Conservation (phyloP, 2,329 filamentous ascomycete genomes). For the Trichoderma brevicompactum region DNA sequence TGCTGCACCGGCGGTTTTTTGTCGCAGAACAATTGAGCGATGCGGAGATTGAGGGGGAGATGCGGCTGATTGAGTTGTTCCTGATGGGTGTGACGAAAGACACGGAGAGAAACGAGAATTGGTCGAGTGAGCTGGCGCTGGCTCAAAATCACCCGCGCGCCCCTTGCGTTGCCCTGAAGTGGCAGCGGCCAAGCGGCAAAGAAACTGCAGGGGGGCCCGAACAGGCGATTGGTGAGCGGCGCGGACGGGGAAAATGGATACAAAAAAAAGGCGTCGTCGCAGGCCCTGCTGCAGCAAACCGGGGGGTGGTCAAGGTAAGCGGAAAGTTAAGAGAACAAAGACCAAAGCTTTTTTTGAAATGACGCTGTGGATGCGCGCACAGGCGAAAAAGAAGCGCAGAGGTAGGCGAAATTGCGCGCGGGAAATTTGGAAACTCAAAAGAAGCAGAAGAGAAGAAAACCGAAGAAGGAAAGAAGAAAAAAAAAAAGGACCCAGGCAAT, state of each 20-base stretch:
- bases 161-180: conserved; percentile 23
- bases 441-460: conserved; percentile 18
- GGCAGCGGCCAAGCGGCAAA: conserved; percentile 13
- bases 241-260: conserved; percentile 23
- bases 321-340: not conserved
- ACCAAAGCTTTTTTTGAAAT: conserved; percentile 11
- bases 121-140: conserved; percentile 16
- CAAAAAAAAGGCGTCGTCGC: conserved; percentile 16
- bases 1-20: conserved; percentile 17
- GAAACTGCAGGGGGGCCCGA: conserved; percentile 18
- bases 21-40: not conserved
- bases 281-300: conserved; percentile 26
- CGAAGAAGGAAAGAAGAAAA: not conserved
- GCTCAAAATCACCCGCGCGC: conserved; percentile 3
- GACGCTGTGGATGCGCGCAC: conserved; percentile 23
- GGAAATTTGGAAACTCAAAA: conserved; percentile 4
- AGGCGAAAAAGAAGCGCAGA: conserved; percentile 10
- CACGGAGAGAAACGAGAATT: conserved; percentile 2
- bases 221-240: conserved; percentile 17
- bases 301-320: conserved; percentile 22
- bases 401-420: conserved; percentile 9
- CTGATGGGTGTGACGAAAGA: conserved; percentile 12
- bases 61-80: not conserved
- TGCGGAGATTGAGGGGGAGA: conserved; percentile 19
- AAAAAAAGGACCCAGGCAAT: not conserved